phyloP scores from a whole-genome alignment of 2,329 filamentous ascomycete genomes.

The Shiraia sp. region DNA sequence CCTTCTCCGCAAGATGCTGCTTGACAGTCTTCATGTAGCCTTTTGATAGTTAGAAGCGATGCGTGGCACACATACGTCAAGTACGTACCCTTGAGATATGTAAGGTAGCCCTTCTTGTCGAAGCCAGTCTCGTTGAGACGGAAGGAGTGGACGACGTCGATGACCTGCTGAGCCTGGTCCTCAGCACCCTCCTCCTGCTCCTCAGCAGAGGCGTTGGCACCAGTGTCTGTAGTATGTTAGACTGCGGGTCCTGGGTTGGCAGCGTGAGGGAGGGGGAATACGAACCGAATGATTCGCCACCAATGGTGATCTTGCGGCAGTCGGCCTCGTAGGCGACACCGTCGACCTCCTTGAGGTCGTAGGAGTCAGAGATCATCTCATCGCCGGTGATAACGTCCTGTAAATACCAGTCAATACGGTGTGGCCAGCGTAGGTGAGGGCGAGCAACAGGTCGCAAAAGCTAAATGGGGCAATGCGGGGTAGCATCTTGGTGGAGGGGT shows the following conservation, averaged over 20 bases:
- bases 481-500: conserved; percentile 21
- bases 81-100: conserved; percentile 77
- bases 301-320: conserved; percentile 86
- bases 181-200: conserved; percentile 77
- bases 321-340: conserved; percentile 86
- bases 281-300: conserved; percentile 72
- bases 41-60: conserved; percentile 39
- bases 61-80: neutral
- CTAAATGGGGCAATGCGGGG: conserved; percentile 26
- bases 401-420: conserved; percentile 15
- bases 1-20: conserved; percentile 68
- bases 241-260: conserved; percentile 1
- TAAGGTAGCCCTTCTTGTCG: conserved; percentile 85
- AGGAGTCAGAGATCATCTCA: conserved; percentile 97
- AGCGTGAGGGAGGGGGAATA: conserved; percentile 1
- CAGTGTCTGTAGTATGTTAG: conserved; percentile 64
- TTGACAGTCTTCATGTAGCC: conserved; percentile 94
- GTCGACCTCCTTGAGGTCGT: conserved; percentile 78
- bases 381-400: conserved; percentile 89
- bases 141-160: conserved; percentile 93
- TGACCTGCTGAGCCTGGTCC: conserved; percentile 73
- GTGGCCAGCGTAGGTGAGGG: neutral
- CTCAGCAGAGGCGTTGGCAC: conserved; percentile 97
- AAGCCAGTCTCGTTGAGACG: conserved; percentile 76
- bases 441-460: conserved; percentile 3